Conservation (phyloP, 2,329 filamentous ascomycete species). For the Ustulina deusta region DNA sequence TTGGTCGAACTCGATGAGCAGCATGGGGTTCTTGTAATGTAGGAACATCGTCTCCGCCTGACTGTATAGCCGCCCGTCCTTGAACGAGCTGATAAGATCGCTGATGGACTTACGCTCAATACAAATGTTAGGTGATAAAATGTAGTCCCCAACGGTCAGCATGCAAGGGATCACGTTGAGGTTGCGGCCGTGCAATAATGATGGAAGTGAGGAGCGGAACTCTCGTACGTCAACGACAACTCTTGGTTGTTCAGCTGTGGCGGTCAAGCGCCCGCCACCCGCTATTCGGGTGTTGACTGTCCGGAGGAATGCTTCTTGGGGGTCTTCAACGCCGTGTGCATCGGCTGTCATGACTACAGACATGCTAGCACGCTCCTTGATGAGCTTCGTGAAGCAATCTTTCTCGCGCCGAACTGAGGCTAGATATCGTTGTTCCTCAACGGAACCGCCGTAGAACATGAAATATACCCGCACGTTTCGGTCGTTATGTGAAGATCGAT, state of each 20-base stretch:
- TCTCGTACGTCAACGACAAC: conserved; percentile 97
- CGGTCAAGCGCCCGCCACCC: conserved; percentile 84
- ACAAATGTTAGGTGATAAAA: conserved; percentile 90
- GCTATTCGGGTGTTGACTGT: conserved; percentile 98
- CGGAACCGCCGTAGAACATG: conserved; percentile 93
- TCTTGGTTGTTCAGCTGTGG: conserved; percentile 87
- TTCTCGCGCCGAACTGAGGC: conserved; percentile 93
- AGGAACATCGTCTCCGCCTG: conserved; percentile 95
- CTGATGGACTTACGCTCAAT: conserved; percentile 94
- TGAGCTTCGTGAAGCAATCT: conserved; percentile 93
- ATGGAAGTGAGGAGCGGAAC: conserved; percentile 92
- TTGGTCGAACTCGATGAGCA: conserved; percentile 97
- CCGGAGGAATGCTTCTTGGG: conserved; percentile 90
- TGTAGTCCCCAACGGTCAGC: conserved; percentile 96
- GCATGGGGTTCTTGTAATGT: conserved; percentile 89
- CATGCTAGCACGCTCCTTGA: conserved; percentile 95
- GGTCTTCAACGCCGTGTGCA: conserved; percentile 76
- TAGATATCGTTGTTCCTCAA: conserved; percentile 95
- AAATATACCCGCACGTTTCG: conserved; percentile 94
- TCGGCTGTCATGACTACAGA: conserved; percentile 85
- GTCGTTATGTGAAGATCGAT: conserved; percentile 92
- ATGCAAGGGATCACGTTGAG: conserved; percentile 94
- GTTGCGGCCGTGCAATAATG: conserved; percentile 86
- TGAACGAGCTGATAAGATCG: conserved; percentile 91
- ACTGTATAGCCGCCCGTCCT: conserved; percentile 89